Evolutionary conservation across 257 asterid genomes (phyloP).

Genomic region (Euphrasia confusa): DNA sequence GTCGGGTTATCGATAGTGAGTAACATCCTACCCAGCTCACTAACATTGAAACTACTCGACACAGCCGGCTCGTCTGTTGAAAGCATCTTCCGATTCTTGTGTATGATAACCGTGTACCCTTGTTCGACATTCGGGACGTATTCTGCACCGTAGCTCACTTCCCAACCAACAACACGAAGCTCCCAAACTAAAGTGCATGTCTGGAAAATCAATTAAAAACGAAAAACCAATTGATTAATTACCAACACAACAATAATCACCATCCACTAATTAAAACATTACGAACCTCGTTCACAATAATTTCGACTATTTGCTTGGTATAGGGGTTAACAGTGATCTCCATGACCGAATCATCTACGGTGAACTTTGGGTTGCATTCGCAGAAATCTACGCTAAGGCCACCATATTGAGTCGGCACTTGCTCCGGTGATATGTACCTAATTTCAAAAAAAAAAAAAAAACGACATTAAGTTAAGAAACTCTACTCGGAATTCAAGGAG

Average conservation of each 20-base stretch:
- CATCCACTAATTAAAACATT: not conserved
- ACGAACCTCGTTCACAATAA: slow-evolving; percentile 74
- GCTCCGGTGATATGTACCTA: slow-evolving; percentile 83
- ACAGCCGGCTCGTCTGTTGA: slow-evolving; percentile 63
- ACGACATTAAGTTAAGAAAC: not conserved
- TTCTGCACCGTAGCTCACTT: slow-evolving; percentile 82
- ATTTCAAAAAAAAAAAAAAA: slow-evolving; percentile 15
- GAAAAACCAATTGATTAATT: too few relatives aligned
- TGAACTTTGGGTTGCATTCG: slow-evolving; percentile 83
- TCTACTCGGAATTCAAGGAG: not conserved
- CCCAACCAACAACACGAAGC: slow-evolving; percentile 94
- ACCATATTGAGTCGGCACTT: slow-evolving; percentile 82
- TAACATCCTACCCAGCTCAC: slow-evolving; percentile 71
- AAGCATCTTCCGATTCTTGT: slow-evolving; percentile 63
- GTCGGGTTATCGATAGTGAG: slow-evolving; percentile 77
- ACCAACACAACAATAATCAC: not conserved
- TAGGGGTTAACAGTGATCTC: slow-evolving; percentile 74
- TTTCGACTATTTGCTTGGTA: slow-evolving; percentile 87
- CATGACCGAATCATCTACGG: slow-evolving; percentile 67
- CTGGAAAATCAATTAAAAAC: slow-evolving; percentile 33
- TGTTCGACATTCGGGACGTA: slow-evolving; percentile 54
- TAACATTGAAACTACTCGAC: slow-evolving; percentile 50
- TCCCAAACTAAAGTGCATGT: slow-evolving; percentile 81
- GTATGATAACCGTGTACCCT: slow-evolving; percentile 63
- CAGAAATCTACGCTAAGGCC: slow-evolving; percentile 82